phyloP scores from a whole-genome alignment of 1,284 basidiomycete species.

The Vanrija pseudolonga region DNA sequence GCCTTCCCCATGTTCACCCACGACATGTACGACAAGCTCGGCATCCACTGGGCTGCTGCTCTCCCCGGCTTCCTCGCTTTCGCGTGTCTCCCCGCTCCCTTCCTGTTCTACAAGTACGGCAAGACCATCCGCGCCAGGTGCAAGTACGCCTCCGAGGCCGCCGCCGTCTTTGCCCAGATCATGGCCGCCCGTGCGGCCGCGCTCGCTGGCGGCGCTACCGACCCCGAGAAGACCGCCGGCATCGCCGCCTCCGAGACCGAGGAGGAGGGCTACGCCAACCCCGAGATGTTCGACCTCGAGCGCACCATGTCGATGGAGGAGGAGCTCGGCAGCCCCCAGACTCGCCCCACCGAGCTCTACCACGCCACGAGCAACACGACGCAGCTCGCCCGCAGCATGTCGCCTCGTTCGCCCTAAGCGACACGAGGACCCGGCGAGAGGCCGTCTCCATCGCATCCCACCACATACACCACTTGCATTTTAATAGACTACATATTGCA shows the following conservation, averaged over 20 bases:
- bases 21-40: slow-evolving; percentile 53
- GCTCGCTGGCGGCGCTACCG: slow-evolving; percentile 2
- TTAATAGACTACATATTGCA: too few relatives aligned
- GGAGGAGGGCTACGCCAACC: slow-evolving; percentile 3
- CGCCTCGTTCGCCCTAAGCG: neutral
- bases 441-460: too few relatives aligned
- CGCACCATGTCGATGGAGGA: slow-evolving; percentile 17
- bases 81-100: slow-evolving; percentile 58
- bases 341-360: slow-evolving; percentile 4
- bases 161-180: slow-evolving; percentile 34
- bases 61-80: slow-evolving; percentile 62
- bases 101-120: slow-evolving; percentile 56
- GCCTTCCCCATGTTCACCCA: slow-evolving; percentile 60
- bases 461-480: too few relatives aligned
- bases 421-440: too few relatives aligned
- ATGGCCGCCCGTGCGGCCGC: slow-evolving; percentile 35
- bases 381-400: neutral
- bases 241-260: neutral
- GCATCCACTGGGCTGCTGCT: slow-evolving; percentile 64
- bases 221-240: slow-evolving; percentile 13
- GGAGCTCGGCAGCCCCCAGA: slow-evolving; percentile 9
- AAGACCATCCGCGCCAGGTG: slow-evolving; percentile 58
- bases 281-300: slow-evolving; percentile 18
- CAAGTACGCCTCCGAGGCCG: slow-evolving; percentile 46
- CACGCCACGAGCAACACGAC: neutral